Evolutionary conservation across 176 grass and related monocot species (phyloP).

Genomic region (Eleusine indica): DNA sequence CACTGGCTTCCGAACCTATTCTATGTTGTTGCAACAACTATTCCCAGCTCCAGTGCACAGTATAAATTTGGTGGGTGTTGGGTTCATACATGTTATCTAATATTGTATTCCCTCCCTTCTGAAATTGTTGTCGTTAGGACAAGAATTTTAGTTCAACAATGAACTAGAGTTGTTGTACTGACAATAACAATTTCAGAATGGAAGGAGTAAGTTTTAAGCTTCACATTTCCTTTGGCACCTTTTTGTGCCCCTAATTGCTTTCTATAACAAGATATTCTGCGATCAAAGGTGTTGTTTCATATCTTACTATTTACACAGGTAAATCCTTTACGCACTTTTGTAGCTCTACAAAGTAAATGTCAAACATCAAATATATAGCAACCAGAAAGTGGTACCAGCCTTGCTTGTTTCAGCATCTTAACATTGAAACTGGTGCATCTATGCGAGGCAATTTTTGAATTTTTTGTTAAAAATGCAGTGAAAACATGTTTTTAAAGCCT

Average conservation of each 20-base stretch:
- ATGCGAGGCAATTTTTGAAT: not conserved
- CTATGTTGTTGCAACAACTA: not conserved
- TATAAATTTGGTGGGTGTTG: not conserved
- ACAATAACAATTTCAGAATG: no score
- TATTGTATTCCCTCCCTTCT: not conserved
- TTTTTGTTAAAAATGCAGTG: not conserved
- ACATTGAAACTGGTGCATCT: not conserved
- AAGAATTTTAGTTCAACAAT: no score
- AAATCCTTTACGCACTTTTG: not conserved
- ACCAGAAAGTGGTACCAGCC: not conserved
- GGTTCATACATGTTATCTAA: not conserved
- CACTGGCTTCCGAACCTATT: constrained; percentile 14
- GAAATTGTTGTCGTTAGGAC: no score
- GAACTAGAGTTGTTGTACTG: no score
- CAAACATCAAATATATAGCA: constrained; percentile 7
- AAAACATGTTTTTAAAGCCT: constrained; percentile 6
- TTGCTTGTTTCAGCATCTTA: constrained; percentile 16
- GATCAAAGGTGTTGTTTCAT: constrained; percentile 1
- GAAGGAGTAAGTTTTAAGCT: not conserved
- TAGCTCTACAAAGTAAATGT: constrained; percentile 13
- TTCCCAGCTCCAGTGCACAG: not conserved
- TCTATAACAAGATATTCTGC: not conserved
- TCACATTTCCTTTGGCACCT: not conserved
- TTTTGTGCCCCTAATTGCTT: constrained; percentile 3
- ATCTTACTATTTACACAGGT: constrained; percentile 2